Evolutionary conservation across 78 protist genomes (phyloP).

Genomic region (Protostelium mycophagum): DNA sequence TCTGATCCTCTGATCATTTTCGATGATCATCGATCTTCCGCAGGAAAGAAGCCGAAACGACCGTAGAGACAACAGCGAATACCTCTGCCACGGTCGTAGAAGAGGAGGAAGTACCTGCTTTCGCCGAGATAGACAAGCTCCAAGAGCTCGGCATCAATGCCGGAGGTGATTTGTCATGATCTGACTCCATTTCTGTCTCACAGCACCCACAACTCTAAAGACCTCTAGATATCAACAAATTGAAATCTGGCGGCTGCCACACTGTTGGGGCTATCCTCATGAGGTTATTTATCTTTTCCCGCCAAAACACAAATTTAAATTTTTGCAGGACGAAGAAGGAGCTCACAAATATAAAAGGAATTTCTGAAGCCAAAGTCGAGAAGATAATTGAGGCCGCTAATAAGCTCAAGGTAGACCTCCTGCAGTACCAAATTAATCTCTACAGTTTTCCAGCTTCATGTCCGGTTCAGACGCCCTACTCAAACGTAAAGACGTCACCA

Average conservation of each 20-base stretch:
- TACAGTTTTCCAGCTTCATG: slow-evolving; percentile 19
- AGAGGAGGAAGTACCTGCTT: neutral
- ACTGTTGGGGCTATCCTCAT: slow-evolving; percentile 4
- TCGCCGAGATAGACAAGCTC: slow-evolving; percentile 25
- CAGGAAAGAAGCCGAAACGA: neutral
- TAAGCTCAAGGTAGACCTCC: neutral
- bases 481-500: slow-evolving; percentile 2
- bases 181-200: neutral
- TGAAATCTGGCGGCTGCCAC: slow-evolving; percentile 53
- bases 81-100: neutral
- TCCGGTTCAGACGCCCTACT: slow-evolving; percentile 15
- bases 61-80: neutral
- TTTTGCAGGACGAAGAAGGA: slow-evolving; percentile 39
- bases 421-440: neutral
- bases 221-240: slow-evolving; percentile 45
- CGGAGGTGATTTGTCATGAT: slow-evolving; percentile 6
- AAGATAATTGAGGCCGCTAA: slow-evolving; percentile 56
- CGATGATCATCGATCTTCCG: too few relatives aligned
- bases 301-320: slow-evolving; percentile 12
- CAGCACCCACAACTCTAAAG: neutral
- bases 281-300: neutral
- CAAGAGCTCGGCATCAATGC: slow-evolving; percentile 63
- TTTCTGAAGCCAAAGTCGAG: slow-evolving; percentile 72
- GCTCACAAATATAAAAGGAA: slow-evolving; percentile 46
- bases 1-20: neutral